These are phyloP conservation scores for Coniferiporia sulphurascens DNA, from an alignment of 1,284 basidiomycete species.

Conservation along the genomic window DNA sequence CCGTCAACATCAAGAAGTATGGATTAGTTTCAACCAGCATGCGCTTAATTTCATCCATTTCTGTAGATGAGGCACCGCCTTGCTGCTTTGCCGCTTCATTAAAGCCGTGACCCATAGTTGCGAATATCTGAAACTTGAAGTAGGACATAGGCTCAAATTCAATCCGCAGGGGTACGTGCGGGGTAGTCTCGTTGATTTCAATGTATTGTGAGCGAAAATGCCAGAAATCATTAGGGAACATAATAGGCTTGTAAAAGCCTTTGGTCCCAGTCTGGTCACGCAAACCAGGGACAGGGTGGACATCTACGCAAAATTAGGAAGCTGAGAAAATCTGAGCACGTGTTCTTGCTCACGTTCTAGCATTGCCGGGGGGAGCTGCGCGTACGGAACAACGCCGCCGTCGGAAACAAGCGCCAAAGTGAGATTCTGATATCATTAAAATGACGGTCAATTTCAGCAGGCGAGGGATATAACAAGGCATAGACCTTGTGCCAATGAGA, in stretches of 20 bases:
- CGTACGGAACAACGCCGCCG: slow-evolving; percentile 47
- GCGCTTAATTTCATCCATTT: slow-evolving; percentile 90
- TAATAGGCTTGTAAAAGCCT: slow-evolving; percentile 77
- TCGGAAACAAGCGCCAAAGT: slow-evolving; percentile 87
- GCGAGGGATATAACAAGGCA: slow-evolving; percentile 6
- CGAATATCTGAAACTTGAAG: slow-evolving; percentile 82
- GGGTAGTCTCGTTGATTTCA: slow-evolving; percentile 76
- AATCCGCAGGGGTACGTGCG: slow-evolving; percentile 72
- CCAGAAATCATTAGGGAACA: slow-evolving; percentile 98
- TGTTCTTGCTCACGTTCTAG: slow-evolving; percentile 49
- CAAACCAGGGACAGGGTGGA: slow-evolving; percentile 51
- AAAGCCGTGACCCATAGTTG: slow-evolving; percentile 77
- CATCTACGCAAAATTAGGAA: slow-evolving; percentile 37
- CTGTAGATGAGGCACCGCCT: slow-evolving; percentile 55
- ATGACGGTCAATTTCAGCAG: not conserved
- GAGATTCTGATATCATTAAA: slow-evolving; percentile 53
- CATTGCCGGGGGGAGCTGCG: slow-evolving; percentile 59
- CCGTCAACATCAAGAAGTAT: slow-evolving; percentile 81
- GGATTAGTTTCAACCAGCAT: slow-evolving; percentile 95
- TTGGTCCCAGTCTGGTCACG: slow-evolving; percentile 59
- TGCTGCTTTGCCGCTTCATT: slow-evolving; percentile 77
- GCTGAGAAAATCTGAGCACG: slow-evolving; percentile 6
- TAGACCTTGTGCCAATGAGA: slow-evolving; percentile 81
- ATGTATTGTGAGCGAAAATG: slow-evolving; percentile 72
- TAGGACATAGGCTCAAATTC: slow-evolving; percentile 83